Evolutionary conservation across 176 grass and related monocot species (phyloP), one percentile per base, ranked within the genome.

Genomic region (Sorghum bicolor): DNA sequence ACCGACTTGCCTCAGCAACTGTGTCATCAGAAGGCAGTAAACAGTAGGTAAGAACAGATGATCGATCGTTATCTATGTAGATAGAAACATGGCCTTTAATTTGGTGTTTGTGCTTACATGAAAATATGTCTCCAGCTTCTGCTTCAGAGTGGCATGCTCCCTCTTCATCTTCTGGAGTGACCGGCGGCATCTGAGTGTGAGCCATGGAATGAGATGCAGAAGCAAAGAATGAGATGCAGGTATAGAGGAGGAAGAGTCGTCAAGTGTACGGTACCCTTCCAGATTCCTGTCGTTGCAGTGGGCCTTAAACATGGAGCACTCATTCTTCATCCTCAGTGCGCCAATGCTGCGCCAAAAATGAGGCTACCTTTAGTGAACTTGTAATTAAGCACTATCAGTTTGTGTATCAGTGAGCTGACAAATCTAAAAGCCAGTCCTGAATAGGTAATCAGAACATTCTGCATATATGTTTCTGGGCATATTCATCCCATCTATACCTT

Each of bases 121-220:
- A 81, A 91, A 94, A 71, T 94, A 94, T 47, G 81, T 67, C 74
- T 94, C 84, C 84, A 94, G 62, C 84, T 89, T 94, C 72, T 91
- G 84, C 75, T 83, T 94, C 74, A 94, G 79, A 74, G 73, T 76
- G 30, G 84, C 81, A 24, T 91, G 86, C 84, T 89, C 92, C 67
- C 87, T 87, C 84, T 91, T 94, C 72, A 94, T 78, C 87, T 89
- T 94, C 75, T 89, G 89, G 37, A 94, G 77, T 50, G 92, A 94
- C 79, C 73, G 82, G 38, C 74, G 77, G 87, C 92, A 94, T 89
- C 92, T 94, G 76, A 50, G 69, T 44, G 44, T 44, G 44, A 66
- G 63, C 45, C 75, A 86, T 63, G 55, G 76, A 30, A 66, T 32
- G 16, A 29, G 69, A 72, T 72, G 33, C 29, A 3, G 36, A 61